Base-by-base conservation (phyloP, 2,329 filamentous ascomycete species). In the Colletotrichum camelliae region DNA sequence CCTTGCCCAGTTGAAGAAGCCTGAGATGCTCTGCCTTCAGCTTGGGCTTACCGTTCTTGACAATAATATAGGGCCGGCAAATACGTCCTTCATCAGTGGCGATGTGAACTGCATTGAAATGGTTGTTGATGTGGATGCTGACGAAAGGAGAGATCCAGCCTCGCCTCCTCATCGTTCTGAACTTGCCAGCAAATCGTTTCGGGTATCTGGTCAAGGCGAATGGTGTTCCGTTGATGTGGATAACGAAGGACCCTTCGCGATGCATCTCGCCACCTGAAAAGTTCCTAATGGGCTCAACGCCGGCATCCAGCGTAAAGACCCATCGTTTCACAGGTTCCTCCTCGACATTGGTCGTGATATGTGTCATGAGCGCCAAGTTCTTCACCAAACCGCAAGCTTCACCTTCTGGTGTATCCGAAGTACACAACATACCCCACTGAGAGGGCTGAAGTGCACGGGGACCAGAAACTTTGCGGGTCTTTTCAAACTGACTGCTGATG, bases 301-400 rank as follows among this genome's bases (percentile, higher is more conserved):
- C 95, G 4, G 95, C 94, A 60, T 98, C 96, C 31, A 98, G 89
- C 72, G 95, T 93, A 82, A 96, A 97, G 2, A 98, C 93, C 83
- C 97, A 92, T 80, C 95, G 93, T 80, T 93, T 94, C 18, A 99
- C 95, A 1, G 97, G 96, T 21, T 93, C 95, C 82, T 98, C 97
- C 72, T 98, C 96, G 72, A 98, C 95, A 78, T 98, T 95, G 2
- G 97, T 99, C 1, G 97, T 99, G 80, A 99, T 98, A 82, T 99
- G 97, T 67, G 97, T 99, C 97, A 99, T 99, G 73, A 99, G 89
- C 10, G 97, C 97, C 87, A 99, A 86, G 82, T 99, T 99, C 89
- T 99, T 99, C 80, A 99, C 96, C 73, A 99, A 87, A 89, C 97
- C 97, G 86, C 97, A 99, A 13, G 97, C 96, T 87, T 99, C 97